A percentile compares a stretch with the other conserved stretches of the same genome.
phyloP scores from a whole-genome alignment of 148 eudicot species.

The Camellia sinensis region DNA sequence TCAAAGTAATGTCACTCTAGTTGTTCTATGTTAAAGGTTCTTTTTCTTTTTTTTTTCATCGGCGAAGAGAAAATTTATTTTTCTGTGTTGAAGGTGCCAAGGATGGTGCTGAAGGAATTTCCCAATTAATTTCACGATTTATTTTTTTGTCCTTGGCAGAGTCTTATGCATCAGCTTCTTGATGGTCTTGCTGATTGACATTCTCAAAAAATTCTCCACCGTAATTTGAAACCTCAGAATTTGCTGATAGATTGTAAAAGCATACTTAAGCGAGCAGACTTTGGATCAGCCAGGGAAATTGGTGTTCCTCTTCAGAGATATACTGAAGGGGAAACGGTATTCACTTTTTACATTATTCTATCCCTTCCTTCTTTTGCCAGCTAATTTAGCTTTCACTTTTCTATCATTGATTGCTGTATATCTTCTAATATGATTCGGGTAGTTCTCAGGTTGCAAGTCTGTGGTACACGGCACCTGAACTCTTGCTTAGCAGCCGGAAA shows the following conservation, averaged over 20 bases:
- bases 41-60: no score
- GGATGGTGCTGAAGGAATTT: not conserved
- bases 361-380: not conserved
- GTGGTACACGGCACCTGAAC: not conserved
- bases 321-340: not conserved
- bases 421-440: not conserved
- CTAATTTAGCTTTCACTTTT: no score
- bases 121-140: not conserved
- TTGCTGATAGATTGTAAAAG: not conserved
- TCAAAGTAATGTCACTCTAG: no score
- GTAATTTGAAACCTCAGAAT: not conserved
- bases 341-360: no score
- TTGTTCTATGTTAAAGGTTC: not conserved
- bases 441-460: not conserved
- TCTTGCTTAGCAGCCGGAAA: not conserved
- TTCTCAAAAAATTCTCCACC: not conserved
- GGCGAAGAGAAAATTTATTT: no score
- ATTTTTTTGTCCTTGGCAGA: not conserved
- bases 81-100: not conserved
- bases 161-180: not conserved
- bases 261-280: not conserved
- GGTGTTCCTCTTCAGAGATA: not conserved
- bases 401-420: not conserved
- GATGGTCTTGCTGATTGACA: constrained; percentile 1
- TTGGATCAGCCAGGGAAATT: not conserved